Base-by-base conservation (phyloP, 768 basidiomycete genomes). In the Phallus indusiatus region DNA sequence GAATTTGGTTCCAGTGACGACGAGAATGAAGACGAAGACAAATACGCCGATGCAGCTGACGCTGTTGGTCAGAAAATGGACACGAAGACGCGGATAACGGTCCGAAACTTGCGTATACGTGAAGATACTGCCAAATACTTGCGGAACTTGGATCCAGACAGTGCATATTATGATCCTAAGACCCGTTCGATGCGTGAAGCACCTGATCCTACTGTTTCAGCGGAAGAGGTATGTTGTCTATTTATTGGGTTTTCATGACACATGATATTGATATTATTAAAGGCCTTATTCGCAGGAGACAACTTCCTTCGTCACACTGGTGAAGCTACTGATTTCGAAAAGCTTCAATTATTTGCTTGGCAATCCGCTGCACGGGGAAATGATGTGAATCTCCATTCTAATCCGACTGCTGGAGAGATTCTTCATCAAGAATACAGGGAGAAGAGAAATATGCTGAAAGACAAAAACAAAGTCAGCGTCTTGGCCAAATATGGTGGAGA, bases 131-230 rank as follows among this genome's bases (percentile, higher is more conserved):
- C 96, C 10, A 99, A 99, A 70, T 99, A 99, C 70, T 81, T 99
- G 68, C 89, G 95, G 71, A 99, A 98, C 70, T 71, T 99, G 70
- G 94, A 98, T 71, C 88, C 88, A 1, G 86, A 91, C 0, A 93
- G 90, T 66, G 96, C 96, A 9, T 97, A 98, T 75, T 99, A 99
- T 69, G 96, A 99, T 68, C 96, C 96, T 51, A 99, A 99, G 76
- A 98, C 96, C 12, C 86, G 96, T 67, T 97, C 95, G 7, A 99
- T 99, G 96, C 88, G 96, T 73, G 96, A 99, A 67, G 94, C 95
- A 47, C 96, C 95, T 0, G 61, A 85, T 14, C 83, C 81, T 69
- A 81, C 83, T 64, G 75, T 90, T 22, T 77, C 84, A 6, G 74
- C 90, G n/a, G 93, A 95, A 72, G 95, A 98, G 67, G 94, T 94